phyloP scores from a whole-genome alignment of 352 stramenopile genomes.

The Phytophthora hybrid region DNA sequence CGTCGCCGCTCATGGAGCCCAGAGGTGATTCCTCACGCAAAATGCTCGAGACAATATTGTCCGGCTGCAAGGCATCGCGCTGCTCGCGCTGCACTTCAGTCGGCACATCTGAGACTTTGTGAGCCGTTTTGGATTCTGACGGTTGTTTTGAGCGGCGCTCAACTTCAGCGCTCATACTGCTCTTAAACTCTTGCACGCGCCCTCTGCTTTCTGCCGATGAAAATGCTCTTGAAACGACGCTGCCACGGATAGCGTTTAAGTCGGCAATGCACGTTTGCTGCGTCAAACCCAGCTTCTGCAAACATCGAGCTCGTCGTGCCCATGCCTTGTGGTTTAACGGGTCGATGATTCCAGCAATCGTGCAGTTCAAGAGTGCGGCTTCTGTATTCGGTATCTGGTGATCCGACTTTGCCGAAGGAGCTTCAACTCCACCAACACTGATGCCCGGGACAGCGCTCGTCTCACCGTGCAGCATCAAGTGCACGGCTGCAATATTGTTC shows the following conservation, averaged over 20 bases:
- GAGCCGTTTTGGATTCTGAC: not conserved
- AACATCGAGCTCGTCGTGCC: conserved; percentile 27
- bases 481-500: conserved; percentile 40
- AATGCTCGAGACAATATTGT: not conserved
- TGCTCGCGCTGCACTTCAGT: not conserved
- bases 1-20: not conserved
- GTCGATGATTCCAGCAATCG: conserved; percentile 39
- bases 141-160: not conserved
- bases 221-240: conserved; percentile 8
- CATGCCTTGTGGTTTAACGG: conserved; percentile 40
- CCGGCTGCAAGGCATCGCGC: not conserved
- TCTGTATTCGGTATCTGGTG: conserved; percentile 12
- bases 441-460: not conserved
- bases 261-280: conserved; percentile 14
- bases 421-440: not conserved
- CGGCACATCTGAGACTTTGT: not conserved
- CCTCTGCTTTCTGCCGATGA: not conserved
- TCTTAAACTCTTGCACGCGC: conserved; percentile 25
- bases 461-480: conserved; percentile 20
- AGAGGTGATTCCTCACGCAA: not conserved
- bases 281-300: conserved; percentile 19
- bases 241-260: conserved; percentile 13
- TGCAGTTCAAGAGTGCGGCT: conserved; percentile 31
- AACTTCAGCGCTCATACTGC: conserved; percentile 2
- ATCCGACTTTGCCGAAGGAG: not conserved